Evolutionary conservation across 73 alveolate species (phyloP), one percentile per base, ranked within the genome.

Genomic region (Uronychia setigera): DNA sequence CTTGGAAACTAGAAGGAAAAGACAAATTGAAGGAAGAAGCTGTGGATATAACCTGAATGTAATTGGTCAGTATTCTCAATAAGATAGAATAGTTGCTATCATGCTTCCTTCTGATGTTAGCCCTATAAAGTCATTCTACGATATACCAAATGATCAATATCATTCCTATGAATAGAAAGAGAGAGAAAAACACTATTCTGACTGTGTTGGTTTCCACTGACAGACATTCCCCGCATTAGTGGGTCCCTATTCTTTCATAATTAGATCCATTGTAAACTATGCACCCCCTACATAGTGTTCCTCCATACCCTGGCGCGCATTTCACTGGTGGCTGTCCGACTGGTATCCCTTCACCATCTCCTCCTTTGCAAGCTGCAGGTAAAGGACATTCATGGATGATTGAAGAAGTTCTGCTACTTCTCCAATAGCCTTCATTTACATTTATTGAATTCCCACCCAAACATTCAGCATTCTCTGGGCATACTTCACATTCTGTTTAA

Each of bases 311-410:
- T 13, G 58, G 11, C 29, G 28, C 59, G 28, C 86, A 80, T 26
- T 14, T 1, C 31, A 80, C 86, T 1, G 86, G 86, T 11, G 35
- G 35, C 78, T 35, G 27, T n/a, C 28, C 28, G 14, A 26, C 27
- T 13, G 77, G 59, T 27, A 35, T 58, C 31, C 30, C 35, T 26
- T 79, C 86, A 25, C 78, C 78, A n/a, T 35, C 35, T 26, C 86
- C 86, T n/a, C 86, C 86, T 26, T n/a, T 26, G 19, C 86, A 80
- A 14, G 89, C 82, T 0, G 31, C 83, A 32, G 32, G 76, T 1
- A 30, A 33, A 0, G 33, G 60, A 32, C 89, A 82, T 27, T 60
- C 46, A 13, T n/a, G 9, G 27, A 75, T 29, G 1, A 1, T 5
- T 5, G 82, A 1, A 0, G 83, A 26, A 31, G 30, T 74, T 0